A percentile compares a stretch with the other conserved stretches of the same genome.
Evolutionary conservation across 108 stramenopile species (phyloP).

Genomic region (Cyclostephanos tholiformis): DNA sequence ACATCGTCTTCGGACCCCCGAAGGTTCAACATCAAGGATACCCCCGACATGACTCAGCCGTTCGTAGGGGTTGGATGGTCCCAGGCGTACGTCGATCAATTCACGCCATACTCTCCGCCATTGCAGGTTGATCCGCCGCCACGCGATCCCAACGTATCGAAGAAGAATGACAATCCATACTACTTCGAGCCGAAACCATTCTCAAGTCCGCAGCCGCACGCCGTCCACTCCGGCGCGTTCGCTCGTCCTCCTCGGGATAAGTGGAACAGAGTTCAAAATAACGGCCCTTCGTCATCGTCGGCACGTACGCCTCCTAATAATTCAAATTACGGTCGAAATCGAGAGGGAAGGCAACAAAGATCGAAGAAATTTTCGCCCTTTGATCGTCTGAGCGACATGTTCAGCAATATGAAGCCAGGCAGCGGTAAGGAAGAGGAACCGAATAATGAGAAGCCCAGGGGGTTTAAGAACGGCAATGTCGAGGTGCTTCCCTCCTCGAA

Average conservation of each 20-base stretch:
- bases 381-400: conserved; percentile 39
- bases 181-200: conserved; percentile 44
- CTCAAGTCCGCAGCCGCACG: conserved; percentile 25
- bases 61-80: conserved; percentile 28
- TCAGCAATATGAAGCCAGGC: conserved; percentile 16
- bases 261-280: conserved; percentile 20
- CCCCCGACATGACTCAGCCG: conserved; percentile 34
- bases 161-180: conserved; percentile 7
- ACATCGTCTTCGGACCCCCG: conserved; percentile 27
- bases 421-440: neutral
- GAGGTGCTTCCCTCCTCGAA: conserved; percentile 30
- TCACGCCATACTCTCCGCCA: conserved; percentile 35
- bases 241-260: conserved; percentile 18
- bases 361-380: conserved; percentile 28
- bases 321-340: conserved; percentile 3
- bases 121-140: conserved; percentile 46
- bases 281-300: neutral
- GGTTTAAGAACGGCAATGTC: conserved; percentile 39
- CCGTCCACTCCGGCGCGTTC: conserved; percentile 21
- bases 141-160: conserved; percentile 24
- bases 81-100: conserved; percentile 26
- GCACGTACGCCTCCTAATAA: conserved; percentile 10
- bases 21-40: conserved; percentile 38
- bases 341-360: neutral
- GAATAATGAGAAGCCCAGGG: conserved; percentile 10